Evolutionary conservation across 2,329 filamentous ascomycete species (phyloP), one percentile per base, ranked within the genome.

Genomic region (Ceratocystis colombiana): DNA sequence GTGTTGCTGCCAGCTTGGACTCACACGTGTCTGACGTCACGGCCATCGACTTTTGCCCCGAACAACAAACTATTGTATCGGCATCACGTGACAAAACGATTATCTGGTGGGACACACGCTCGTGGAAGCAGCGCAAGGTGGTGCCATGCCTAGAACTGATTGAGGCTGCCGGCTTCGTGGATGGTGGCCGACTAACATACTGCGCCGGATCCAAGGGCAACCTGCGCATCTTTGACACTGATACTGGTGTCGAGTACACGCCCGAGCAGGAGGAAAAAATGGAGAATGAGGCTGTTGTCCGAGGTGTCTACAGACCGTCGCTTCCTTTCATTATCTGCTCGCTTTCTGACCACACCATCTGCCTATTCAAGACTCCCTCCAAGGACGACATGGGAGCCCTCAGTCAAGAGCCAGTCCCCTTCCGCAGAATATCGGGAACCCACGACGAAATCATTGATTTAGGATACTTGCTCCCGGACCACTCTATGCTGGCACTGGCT

Each of bases 401-500:
- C 7, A 25, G 15, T 41, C 28, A 66, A 25, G 77, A 67, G 71
- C 80, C 73, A 71, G 78, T 76, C 73, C 88, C 77, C 0, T 81
- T 89, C 57, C 85, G 89, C 70, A 84, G 90, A 57, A 95, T 99
- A 70, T 96, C 93, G 3, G 95, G 94, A 64, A 96, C 94, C 5
- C 91, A 97, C 74, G 95, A 99, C 74, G 94, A 99, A 74, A 91
- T 99, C 64, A 96, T 99, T 70, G 95, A 99, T 73, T 78, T 99
- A 44, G 89, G 88, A 37, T 96, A 94, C 72, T 80, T 97, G 65
- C 84, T 94, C 1, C 84, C 86, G 0, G 87, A 96, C 71, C 85
- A 84, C 67, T 93, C 90, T 2, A 77, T 95, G 64, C 81, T 99
- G 69, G 95, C 94, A 5, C 79, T 99, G 30, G 94, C 93, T 5